Evolutionary conservation across 352 stramenopile genomes (phyloP), one percentile per base, ranked within the genome.

Genomic region (Thraustotheca clavata): DNA sequence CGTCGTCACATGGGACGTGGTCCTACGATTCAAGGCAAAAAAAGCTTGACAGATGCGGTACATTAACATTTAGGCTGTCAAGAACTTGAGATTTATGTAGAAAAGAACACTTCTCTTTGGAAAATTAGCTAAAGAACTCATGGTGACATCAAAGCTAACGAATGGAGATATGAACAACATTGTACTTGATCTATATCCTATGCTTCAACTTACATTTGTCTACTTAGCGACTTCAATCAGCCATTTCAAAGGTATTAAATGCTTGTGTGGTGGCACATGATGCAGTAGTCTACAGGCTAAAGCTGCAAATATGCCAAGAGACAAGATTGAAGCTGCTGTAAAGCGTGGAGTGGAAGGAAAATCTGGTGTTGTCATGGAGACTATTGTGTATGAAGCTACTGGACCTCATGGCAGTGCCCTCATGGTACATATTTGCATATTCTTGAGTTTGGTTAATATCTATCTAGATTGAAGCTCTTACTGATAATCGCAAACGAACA

Each of bases 271-370:
- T 77, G 79, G 29, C 75, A 73, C 11, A 75, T 43, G 14, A 54
- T 1, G 47, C n/a, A n/a, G n/a, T 43, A 9, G 89, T 54, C 79
- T 73, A 60, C 86, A 89, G 67, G 83, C 83, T 57, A 91, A 91
- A 71, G 76, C 83, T 3, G 77, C 73, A 34, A 92, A 92, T 69
- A 90, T 90, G 81, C 70, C 80, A 48, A 88, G 89, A 61, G 83
- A 92, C 67, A 83, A 79, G 69, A 92, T 92, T 52, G 83, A 90
- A 55, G 79, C 77, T 26, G 83, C 83, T 4, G 84, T 92, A 69
- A 90, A 90, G 76, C 80, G 83, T 47, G 83, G 83, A 55, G 78
- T 87, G 31, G 83, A 92, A 18, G 77, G 75, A 67, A 92, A 92
- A 72, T 8, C 49, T 78, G 77, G 71, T 12, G 78, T 73, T 36